Base-by-base conservation (phyloP, 345 rosid genomes). In the Cardamine occulta region DNA sequence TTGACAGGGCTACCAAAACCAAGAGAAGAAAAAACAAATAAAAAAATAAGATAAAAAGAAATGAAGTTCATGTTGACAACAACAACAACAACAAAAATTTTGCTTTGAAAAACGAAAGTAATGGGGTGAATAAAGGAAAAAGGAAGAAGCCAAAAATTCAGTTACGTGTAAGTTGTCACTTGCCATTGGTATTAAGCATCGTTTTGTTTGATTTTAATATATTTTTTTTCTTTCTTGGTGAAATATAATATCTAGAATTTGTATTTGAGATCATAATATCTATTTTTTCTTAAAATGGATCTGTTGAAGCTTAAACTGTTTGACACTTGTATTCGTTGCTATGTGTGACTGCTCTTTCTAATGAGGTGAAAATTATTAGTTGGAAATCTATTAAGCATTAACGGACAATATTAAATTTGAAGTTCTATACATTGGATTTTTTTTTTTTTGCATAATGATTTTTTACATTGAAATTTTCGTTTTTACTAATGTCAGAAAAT, bases 91-190 rank as follows among this genome's bases (percentile, higher is more conserved):
- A 65, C 37, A 61, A 44, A 52, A 18, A 39, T 4, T 0, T 24
- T 63, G 34, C 55, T 63, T 29, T 14, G 26, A 63, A 62, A 62
- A 19, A 5, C 19, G 24, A 18, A 63, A 73, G 11, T 42, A 39
- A 51, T 11, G 21, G 6, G 15, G 48, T 54, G 56, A 55, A 21
- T 14, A 7, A 29, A 74, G 39, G 51, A 44, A 49, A 21, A 35
- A 65, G 18, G 49, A 65, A 55, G 59, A 51, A 66, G 28, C 49
- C 19, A 64, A 54, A 6, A 4, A 14, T 6, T 63, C 19, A 52
- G 17, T 19, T 56, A 56, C 59, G 51, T 45, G 51, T 66, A 74
- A 74, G 59, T 66, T 44, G 39, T 63, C 53, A 56, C 17, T 34
- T 18, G 6, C 11, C 60, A 59, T 34, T 18, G 6, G 7, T 52